Evolutionary conservation across 176 grass and related monocot species (phyloP).

Genomic region (Oropetium thomaeum): DNA sequence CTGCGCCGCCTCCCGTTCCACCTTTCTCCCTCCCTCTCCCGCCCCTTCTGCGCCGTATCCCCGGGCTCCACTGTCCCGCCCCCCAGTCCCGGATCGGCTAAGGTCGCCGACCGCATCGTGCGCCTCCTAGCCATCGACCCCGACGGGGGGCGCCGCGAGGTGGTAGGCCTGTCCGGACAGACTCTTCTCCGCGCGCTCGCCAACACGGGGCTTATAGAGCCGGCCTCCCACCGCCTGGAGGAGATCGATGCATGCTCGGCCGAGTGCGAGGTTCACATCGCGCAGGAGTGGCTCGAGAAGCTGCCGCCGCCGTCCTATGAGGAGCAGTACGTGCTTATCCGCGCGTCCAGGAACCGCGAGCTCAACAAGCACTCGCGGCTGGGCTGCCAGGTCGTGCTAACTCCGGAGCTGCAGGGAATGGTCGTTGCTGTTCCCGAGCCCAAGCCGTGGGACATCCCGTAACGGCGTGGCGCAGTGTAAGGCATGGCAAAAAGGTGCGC

Average conservation of each 20-base stretch:
- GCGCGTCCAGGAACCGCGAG: conserved; percentile 63
- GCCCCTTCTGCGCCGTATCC: conserved; percentile 37
- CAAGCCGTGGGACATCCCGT: conserved; percentile 96
- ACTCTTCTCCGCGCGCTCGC: conserved; percentile 80
- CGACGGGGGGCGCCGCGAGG: conserved; percentile 59
- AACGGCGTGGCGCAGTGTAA: conserved; percentile 16
- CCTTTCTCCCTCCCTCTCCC: conserved; percentile 41
- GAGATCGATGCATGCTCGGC: conserved; percentile 94
- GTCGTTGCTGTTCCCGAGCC: conserved; percentile 81
- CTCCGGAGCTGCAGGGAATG: conserved; percentile 84
- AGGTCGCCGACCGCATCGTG: conserved; percentile 97
- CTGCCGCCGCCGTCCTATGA: conserved; percentile 72
- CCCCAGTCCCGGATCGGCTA: conserved; percentile 43
- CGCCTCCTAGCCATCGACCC: conserved; percentile 76
- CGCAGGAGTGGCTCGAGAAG: conserved; percentile 98
- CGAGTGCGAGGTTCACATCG: conserved; percentile 96
- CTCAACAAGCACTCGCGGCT: conserved; percentile 93
- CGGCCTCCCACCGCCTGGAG: conserved; percentile 86
- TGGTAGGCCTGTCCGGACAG: conserved; percentile 71
- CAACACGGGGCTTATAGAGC: conserved; percentile 81
- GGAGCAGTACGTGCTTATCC: conserved; percentile 78
- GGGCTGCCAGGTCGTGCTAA: conserved; percentile 86
- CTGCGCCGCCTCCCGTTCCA: conserved; percentile 57
- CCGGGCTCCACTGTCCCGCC: conserved; percentile 28
- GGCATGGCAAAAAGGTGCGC: conserved; percentile 2